Conservation (phyloP, 208 protist species). For the Zelonia costaricensis region DNA sequence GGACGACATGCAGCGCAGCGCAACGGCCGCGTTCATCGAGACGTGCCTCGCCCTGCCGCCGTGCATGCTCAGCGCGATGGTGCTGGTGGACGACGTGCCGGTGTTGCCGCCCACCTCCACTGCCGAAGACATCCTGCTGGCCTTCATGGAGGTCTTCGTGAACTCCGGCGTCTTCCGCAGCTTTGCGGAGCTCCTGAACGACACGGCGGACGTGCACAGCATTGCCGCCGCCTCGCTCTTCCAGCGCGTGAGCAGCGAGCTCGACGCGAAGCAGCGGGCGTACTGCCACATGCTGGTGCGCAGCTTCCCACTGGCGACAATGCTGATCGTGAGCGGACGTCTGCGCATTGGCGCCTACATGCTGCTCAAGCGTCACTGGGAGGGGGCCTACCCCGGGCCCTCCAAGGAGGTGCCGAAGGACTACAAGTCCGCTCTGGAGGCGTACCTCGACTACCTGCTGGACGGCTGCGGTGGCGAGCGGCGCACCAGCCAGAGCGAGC, state of each 20-base stretch:
- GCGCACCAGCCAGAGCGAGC: conserved; percentile 3
- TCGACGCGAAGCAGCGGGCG: conserved; percentile 25
- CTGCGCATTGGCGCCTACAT: conserved; percentile 46
- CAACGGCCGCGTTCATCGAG: conserved; percentile 61
- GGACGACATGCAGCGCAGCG: conserved; percentile 32
- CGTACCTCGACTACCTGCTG: conserved; percentile 27
- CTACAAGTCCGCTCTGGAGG: conserved; percentile 15
- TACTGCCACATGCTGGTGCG: conserved; percentile 55
- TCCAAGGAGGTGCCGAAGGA: conserved; percentile 14
- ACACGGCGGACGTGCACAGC: background rate
- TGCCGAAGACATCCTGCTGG: conserved; percentile 40
- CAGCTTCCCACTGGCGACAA: conserved; percentile 38
- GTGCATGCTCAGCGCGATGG: conserved; percentile 56
- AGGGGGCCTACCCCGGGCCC: conserved; percentile 8
- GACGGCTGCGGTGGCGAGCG: conserved; percentile 15
- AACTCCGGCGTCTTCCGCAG: conserved; percentile 36
- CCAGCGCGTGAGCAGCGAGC: conserved; percentile 6
- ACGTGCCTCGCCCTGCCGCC: conserved; percentile 55
- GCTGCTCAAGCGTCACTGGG: conserved; percentile 31
- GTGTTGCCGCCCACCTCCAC: conserved; percentile 38
- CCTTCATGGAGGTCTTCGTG: conserved; percentile 52
- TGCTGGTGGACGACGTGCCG: conserved; percentile 44
- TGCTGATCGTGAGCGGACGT: conserved; percentile 39
- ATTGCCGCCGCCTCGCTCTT: conserved; percentile 16
- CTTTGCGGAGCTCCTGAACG: conserved; percentile 27